These are phyloP conservation scores for Durio zibethinus DNA, from an alignment of 345 rosid genomes.

Conservation along the genomic window DNA sequence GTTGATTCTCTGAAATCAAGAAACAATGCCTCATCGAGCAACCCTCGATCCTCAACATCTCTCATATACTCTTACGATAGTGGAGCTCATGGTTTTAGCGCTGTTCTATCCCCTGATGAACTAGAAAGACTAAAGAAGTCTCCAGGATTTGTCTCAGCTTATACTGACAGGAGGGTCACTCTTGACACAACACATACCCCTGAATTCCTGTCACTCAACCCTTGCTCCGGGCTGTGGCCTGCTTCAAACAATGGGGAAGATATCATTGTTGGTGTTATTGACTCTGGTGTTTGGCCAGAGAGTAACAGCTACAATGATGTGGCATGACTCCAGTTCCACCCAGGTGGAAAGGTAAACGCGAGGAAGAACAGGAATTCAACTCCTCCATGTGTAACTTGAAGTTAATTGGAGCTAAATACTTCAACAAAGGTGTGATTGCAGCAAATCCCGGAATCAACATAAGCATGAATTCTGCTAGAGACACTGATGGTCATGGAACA, in stretches of 20 bases:
- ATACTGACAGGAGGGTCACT: conserved; percentile 6
- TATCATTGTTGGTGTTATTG: conserved; percentile 28
- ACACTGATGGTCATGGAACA: conserved; percentile 29
- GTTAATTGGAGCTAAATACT: conserved; percentile 34
- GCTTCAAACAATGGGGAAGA: conserved; percentile 9
- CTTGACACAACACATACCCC: conserved; percentile 17
- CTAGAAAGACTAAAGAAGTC: conserved; percentile 5
- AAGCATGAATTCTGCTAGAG: conserved; percentile 28
- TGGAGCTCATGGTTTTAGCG: conserved; percentile 21
- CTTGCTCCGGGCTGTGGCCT: conserved; percentile 13
- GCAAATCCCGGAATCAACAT: conserved; percentile 16
- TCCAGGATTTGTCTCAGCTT: conserved; percentile 22
- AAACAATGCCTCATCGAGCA: background rate
- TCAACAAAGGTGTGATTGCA: conserved; percentile 27
- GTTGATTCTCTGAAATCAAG: conserved; percentile 20
- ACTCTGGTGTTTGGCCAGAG: conserved; percentile 36
- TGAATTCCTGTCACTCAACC: conserved; percentile 8
- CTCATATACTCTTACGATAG: conserved; percentile 11
- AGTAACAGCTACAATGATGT: conserved; percentile 32
- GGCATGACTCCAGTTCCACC: conserved; percentile 33
- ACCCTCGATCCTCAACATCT: conserved; percentile 1
- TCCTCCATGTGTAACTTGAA: conserved; percentile 32
- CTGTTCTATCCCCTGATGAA: conserved; percentile 3
- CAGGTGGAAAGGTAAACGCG: conserved; percentile 36
- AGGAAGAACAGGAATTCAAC: conserved; percentile 24